Evolutionary conservation across 495 filamentous ascomycete genomes (phyloP).

Genomic region (Penicillium psychrofluorescens): DNA sequence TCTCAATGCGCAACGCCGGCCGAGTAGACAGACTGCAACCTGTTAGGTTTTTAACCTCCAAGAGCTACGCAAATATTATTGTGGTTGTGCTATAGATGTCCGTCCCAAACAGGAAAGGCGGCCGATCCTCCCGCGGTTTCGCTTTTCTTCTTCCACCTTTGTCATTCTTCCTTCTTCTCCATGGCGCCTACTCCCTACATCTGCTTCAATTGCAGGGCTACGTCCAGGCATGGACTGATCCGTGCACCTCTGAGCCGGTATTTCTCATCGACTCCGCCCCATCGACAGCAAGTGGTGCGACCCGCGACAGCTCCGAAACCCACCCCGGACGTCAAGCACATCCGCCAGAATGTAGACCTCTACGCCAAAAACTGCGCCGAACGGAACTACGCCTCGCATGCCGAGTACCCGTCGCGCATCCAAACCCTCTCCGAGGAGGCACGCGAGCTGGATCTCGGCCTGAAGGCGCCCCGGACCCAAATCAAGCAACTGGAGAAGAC

Average conservation of each 20-base stretch:
- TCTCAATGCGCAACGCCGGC: too few species aligned
- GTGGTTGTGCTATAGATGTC: too few species aligned
- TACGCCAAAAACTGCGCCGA: constrained; percentile 77
- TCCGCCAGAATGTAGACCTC: constrained; percentile 71
- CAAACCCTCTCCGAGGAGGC: constrained; percentile 61
- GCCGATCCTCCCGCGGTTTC: background rate
- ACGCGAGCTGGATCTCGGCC: constrained; percentile 37
- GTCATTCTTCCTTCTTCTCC: constrained; percentile 4
- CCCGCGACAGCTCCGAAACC: constrained; percentile 76
- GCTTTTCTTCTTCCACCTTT: background rate
- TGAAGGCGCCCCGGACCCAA: constrained; percentile 27
- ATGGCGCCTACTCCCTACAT: constrained; percentile 26
- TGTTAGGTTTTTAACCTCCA: too few species aligned
- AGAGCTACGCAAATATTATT: too few species aligned
- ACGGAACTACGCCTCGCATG: constrained; percentile 71
- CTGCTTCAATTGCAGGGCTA: constrained; percentile 31
- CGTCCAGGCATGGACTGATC: constrained; percentile 1
- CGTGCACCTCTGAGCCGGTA: constrained; percentile 16
- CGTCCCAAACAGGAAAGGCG: constrained; percentile 1
- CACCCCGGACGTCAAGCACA: constrained; percentile 75
- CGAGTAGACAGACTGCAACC: too few species aligned
- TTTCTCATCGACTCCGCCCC: constrained; percentile 21
- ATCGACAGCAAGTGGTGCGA: constrained; percentile 27
- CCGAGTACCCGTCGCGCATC: constrained; percentile 61
- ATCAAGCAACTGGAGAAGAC: constrained; percentile 37